phyloP scores from a whole-genome alignment of 2,329 filamentous ascomycete genomes.

The Xylaria hypoxylon region DNA sequence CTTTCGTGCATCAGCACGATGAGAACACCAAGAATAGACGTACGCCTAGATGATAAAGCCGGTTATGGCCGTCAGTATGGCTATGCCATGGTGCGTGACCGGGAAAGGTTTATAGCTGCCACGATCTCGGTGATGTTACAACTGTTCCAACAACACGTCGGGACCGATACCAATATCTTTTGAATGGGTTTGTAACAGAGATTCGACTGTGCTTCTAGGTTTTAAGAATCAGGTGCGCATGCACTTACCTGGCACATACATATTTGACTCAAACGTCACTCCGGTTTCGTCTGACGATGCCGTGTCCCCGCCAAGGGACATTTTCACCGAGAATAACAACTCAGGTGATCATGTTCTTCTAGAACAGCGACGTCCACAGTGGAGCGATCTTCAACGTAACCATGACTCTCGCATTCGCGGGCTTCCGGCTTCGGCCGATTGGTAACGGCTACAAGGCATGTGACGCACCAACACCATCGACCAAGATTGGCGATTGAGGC shows the following conservation, averaged over 20 bases:
- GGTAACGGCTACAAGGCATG: slow-evolving; percentile 48
- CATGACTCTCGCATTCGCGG: slow-evolving; percentile 66
- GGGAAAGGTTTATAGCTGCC: not conserved
- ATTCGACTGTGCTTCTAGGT: not conserved
- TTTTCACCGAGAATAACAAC: slow-evolving; percentile 63
- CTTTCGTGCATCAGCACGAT: not conserved
- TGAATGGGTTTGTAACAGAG: not conserved
- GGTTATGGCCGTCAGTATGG: not conserved
- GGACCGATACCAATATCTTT: not conserved
- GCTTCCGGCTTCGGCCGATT: slow-evolving; percentile 60
- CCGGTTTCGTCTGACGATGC: not conserved
- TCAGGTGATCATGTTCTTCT: slow-evolving; percentile 53
- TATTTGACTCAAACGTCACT: not conserved
- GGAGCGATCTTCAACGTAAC: slow-evolving; percentile 64
- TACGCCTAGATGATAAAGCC: not conserved
- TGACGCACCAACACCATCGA: slow-evolving; percentile 49
- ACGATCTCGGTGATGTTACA: not conserved
- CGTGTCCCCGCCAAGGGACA: slow-evolving; percentile 42
- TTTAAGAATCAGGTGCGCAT: not conserved
- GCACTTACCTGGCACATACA: not conserved
- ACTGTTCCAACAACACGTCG: not conserved
- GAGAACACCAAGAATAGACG: not conserved
- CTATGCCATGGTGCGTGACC: not conserved
- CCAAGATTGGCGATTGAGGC: slow-evolving; percentile 65
- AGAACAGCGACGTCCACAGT: slow-evolving; percentile 54